Base-by-base conservation (phyloP, 1,284 basidiomycete genomes). In the Boletus mariae region DNA sequence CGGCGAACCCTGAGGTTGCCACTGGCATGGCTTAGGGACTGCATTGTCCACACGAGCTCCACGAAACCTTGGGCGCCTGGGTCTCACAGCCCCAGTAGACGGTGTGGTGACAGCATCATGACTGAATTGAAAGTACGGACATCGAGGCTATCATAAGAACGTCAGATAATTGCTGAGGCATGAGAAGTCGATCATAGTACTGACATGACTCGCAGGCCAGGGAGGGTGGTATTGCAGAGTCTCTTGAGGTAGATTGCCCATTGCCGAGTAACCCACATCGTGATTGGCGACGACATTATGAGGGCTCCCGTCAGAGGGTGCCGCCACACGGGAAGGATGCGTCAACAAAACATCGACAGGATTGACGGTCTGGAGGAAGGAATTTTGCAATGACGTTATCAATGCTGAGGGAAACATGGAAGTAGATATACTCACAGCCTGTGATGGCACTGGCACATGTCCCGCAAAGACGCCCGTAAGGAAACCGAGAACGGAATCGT, bases 401-500 rank as follows among this genome's bases (percentile, higher is more conserved):
- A 23, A 45, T 29, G 3, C 11, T 8, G 13, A 44, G 8, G 17
- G 31, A 34, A 40, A 23, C n/a, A 45, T 11, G 13, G 47, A 20
- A 23, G 15, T 1, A 26, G 23, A 11, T 38, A 17, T 45, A 57
- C 60, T 57, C 43, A 65, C 60, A n/a, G 17, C 40, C 12, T 55
- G 43, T 20, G 17, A 34, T 34, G 17, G 11, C 41, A 34, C 20
- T 20, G 20, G 20, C 20, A 2, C 15, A 54, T 57, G 32, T 46
- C 23, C 34, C 9, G 10, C 17, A 41, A 11, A 7, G 29, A 11
- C 12, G 32, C 20, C 7, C 20, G 11, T 32, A 10, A 4, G 1
- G 11, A 5, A 2, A n/a, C 1, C 38, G 23, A 3, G 3, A 51
- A 1, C 13, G 25, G n/a, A 1, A 37, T 32, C 3, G 5, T 32